Base-by-base conservation (phyloP, 768 basidiomycete genomes). In the Hypholoma fasciculare region DNA sequence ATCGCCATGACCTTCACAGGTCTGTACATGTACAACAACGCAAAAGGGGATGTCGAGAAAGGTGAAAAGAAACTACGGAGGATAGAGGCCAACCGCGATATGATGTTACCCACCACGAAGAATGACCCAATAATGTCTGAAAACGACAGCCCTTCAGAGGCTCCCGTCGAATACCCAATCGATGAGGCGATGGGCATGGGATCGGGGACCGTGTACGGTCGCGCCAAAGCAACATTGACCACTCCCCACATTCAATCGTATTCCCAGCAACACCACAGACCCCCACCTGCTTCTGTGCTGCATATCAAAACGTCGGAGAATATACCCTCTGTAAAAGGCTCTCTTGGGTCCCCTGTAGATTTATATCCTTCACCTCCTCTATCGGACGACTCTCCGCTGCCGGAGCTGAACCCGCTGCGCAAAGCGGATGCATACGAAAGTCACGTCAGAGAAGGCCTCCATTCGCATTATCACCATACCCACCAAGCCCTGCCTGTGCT, bases 11-110 rank as follows among this genome's bases (percentile, higher is more conserved):
- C 97, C 0, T 98, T 95, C 63, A 73, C 83, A 14, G 97, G 97
- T 0, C 77, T 99, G 43, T 98, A 89, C 76, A 87, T 98, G 88
- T 99, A 99, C 76, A 97, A 99, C 77, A 84, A 84, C 48, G 92
- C 96, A 38, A 99, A 97, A 74, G 77, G 83, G 20, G 95, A 97
- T 64, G 93, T 98, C 11, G 95, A 93, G 67, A 86, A 84, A 66
- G 96, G 96, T 34, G 97, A 99, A 79, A 90, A 89, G 71, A 89
- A 88, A 75, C 82, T 94, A 78, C 78, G 89, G 57, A 77, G 90
- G 55, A 84, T 92, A 16, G 89, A 91, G 65, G 90, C 88, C 2
- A 81, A 83, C 37, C 78, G 84, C 53, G 86, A 88, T 36, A 69
- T 90, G 67, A 78, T 84, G 71, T 75, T 94, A 23, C 92, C 92